A percentile compares a stretch with the other conserved stretches of the same genome.
Conservation (phyloP, 345 rosid genomes). For the Brassica cretica region DNA sequence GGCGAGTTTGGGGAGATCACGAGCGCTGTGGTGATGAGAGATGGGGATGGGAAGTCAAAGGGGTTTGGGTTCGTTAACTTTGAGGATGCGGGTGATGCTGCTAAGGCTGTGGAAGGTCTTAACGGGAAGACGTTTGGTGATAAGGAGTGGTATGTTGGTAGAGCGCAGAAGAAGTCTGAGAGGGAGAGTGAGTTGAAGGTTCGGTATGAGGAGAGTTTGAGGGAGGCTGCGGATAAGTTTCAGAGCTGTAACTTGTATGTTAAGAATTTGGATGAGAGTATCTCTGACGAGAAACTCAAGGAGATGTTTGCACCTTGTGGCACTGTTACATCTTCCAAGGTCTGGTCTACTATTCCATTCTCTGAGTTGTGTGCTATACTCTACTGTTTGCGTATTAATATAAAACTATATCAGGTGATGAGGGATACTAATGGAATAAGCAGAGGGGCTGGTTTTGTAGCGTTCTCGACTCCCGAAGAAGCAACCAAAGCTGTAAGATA, state of each 20-base stretch:
- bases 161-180: neutral
- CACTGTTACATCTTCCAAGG: neutral
- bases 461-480: neutral
- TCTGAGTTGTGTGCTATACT: neutral
- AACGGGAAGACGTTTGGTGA: neutral
- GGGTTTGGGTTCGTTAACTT: neutral
- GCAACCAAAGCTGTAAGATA: conserved; percentile 1
- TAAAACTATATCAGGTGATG: neutral
- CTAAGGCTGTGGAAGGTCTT: neutral
- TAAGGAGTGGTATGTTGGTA: neutral
- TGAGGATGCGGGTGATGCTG: neutral
- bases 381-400: neutral
- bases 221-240: neutral
- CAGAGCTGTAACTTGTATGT: neutral
- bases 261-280: neutral
- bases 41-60: neutral
- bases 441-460: neutral
- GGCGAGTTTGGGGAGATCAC: neutral
- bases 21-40: neutral
- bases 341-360: neutral
- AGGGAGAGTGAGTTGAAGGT: neutral
- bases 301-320: neutral
- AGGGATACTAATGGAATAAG: neutral
- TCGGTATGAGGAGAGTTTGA: neutral
- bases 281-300: neutral